Base-by-base conservation (phyloP, 2,329 filamentous ascomycete species). In the Fusarium robinianum region DNA sequence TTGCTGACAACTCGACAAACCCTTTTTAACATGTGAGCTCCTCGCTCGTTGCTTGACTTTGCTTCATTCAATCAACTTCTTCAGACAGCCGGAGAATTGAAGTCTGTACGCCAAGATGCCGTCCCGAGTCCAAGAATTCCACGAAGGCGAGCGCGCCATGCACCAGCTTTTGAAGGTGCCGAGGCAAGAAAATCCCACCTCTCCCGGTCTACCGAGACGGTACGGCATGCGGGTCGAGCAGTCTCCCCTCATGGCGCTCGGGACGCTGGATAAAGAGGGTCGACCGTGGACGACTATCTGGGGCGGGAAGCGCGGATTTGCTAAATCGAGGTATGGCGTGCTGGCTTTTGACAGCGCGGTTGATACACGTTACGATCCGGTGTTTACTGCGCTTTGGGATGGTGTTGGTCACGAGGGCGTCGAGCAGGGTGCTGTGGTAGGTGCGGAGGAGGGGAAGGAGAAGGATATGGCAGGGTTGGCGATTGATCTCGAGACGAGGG, bases 211-310 rank as follows among this genome's bases (percentile, higher is more conserved):
- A 2, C 81, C 81, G 1, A 72, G 75, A 5, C 74, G 80, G 11
- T 84, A 85, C 15, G 80, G 74, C 2, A 71, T 75, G 50, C 77
- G 87, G 49, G 74, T 90, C 3, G 73, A 77, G 36, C 69, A 70
- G 11, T 83, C 81, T 1, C 83, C 87, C 1, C 72, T 94, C 6
- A 72, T 94, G 10, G 88, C 87, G 0, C 68, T 95, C 12, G 89
- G 89, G 1, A 80, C 87, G 0, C 68, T 91, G 2, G 88, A 94
- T 60, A 66, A 69, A 3, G 60, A 81, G 14, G 77, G 78, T 3
- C 72, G 80, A 14, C 88, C 87, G 2, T 95, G 89, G 89, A 86
- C 85, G 11, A 86, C 86, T 0, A 51, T 95, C 6, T 87, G 86
- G 81, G 88, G 88, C n/a, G 89, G 89, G 11, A 73, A 84, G 45